Evolutionary conservation across 2,329 filamentous ascomycete species (phyloP), one percentile per base, ranked within the genome.

Genomic region (Aspergillus ruber): DNA sequence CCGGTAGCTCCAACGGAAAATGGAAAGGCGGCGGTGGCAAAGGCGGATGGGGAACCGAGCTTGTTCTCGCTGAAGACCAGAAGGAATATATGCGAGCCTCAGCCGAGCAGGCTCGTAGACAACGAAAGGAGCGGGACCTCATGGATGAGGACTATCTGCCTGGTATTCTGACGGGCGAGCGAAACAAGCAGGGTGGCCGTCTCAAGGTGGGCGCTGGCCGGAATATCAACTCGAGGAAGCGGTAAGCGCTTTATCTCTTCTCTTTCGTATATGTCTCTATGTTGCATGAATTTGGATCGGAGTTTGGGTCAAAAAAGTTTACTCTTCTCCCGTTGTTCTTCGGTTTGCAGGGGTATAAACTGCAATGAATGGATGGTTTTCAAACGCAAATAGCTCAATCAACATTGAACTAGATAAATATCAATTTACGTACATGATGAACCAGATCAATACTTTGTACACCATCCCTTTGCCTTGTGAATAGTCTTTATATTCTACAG

Each of bases 141-240:
- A 94, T 97, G 91, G 91, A 97, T 63, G 85, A 94, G 63, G 91
- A 98, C 69, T 95, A 90, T 65, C 70, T 97, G 53, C 93, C 93
- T 0, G 77, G 82, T 29, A 87, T 98, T 42, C 64, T 98, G 62
- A 93, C 83, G 1, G 93, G 93, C 0, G 83, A 90, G 60, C 77
- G 91, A 56, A 78, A 74, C 6, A 80, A 79, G 41, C 71, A 71
- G 4, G 79, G 81, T 2, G 86, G 85, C 0, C 84, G 81, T 68
- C 81, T 88, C 50, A 85, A 82, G 62, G 83, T 97, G 9, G 93
- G 93, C 7, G 90, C 88, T 9, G 93, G 93, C 7, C 82, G 83
- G 63, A 89, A 85, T 62, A 81, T 97, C 45, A 98, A 98, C 70
- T 84, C 87, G 32, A 85, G 76, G 67, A 81, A 84, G 71, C 62